A percentile compares a stretch with the other conserved stretches of the same genome.
These are phyloP conservation scores for Tulasnella sp. DNA, from an alignment of 768 basidiomycete genomes.

Conservation along the genomic window DNA sequence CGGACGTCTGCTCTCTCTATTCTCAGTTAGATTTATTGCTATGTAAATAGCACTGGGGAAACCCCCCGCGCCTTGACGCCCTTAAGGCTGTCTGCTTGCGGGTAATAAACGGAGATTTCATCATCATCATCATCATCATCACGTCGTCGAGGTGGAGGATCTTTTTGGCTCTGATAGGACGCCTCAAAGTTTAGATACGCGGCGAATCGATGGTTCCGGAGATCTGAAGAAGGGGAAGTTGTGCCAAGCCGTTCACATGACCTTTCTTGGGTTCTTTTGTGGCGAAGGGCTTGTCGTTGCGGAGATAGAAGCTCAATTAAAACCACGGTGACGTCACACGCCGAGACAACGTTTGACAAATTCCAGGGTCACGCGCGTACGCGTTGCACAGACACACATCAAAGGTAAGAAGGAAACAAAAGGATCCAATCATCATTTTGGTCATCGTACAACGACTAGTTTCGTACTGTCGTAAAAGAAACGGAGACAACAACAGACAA, in stretches of 20 bases:
- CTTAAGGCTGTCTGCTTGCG: too few species aligned
- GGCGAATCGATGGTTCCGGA: not conserved
- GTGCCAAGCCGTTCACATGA: not conserved
- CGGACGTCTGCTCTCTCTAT: too few species aligned
- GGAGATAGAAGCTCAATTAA: not conserved
- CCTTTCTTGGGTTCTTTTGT: not conserved
- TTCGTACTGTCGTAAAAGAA: not conserved
- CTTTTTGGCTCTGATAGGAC: not conserved
- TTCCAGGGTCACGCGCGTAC: too few species aligned
- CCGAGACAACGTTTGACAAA: not conserved
- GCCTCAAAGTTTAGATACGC: not conserved
- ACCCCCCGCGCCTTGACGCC: too few species aligned
- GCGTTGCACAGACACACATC: too few species aligned
- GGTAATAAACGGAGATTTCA: too few species aligned
- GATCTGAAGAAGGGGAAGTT: not conserved
- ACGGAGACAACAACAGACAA: not conserved
- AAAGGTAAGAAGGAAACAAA: not conserved
- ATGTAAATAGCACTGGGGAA: too few species aligned
- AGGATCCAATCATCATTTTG: not conserved
- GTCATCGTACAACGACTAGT: not conserved
- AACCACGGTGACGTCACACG: not conserved
- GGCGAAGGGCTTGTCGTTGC: not conserved
- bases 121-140: too few species aligned
- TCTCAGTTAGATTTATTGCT: too few species aligned
- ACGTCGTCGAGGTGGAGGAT: not conserved